Evolutionary conservation across 2,329 filamentous ascomycete species (phyloP), one percentile per base, ranked within the genome.

Genomic region (Xylariaceae sp.): DNA sequence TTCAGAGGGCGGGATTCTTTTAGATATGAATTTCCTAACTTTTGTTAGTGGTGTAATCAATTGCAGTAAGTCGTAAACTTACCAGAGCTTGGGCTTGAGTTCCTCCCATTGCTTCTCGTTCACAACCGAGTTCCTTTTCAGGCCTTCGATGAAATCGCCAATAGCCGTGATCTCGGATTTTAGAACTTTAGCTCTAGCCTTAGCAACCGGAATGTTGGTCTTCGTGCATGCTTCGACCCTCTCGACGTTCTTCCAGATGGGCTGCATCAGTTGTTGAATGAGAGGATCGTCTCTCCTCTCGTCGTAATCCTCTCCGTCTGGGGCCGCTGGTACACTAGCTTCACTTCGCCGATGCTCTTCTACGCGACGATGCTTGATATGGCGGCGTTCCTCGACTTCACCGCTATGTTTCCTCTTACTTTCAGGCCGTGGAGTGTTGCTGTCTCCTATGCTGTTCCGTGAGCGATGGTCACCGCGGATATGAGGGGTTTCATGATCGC

Each of bases 361-460:
- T 2, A 78, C 70, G 40, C 77, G 75, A 18, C 78, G 75, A 48
- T 76, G 73, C 58, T 80, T 80, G 39, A 47, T 52, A 38, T 71
- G 68, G 44, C 69, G 68, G 15, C 75, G 74, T 14, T 81, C 78
- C 41, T 77, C 72, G 35, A 75, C 66, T 41, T 79, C 75, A 30
- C 74, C 74, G 47, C 75, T 77, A 53, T 84, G 79, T 63, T 85
- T 85, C 44, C 82, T 76, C 68, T 85, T 86, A 45, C 74, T 68
- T 35, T 84, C 81, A 1, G 75, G 73, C 19, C 77, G 70, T 1
- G 76, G 75, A 4, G 74, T 73, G 30, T 72, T 72, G 35, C 75
- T 71, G 15, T 82, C 80, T 11, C 78, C 77, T 12, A 69, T 67
- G 51, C 75, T 72, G 59, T 72, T 77, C 41, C 75, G 74, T 22